These are phyloP conservation scores for Tolypocladium tundrense DNA, from an alignment of 2,329 filamentous ascomycete species.

Conservation along the genomic window DNA sequence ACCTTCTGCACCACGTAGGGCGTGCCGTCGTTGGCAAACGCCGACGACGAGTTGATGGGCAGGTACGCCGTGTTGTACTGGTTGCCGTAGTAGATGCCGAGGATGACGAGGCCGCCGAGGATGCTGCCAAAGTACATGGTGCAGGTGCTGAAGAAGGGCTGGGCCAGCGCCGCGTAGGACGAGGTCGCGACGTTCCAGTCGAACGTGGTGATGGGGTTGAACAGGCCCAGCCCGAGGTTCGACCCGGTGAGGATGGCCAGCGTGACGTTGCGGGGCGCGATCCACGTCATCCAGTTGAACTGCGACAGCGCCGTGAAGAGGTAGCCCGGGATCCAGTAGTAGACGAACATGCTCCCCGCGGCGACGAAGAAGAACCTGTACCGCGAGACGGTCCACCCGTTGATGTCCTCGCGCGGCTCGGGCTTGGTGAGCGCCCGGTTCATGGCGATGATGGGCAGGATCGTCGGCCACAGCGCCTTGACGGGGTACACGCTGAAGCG, in stretches of 20 bases:
- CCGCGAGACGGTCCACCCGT: constrained; percentile 30
- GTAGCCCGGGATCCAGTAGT: constrained; percentile 43
- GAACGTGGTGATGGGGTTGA: constrained; percentile 27
- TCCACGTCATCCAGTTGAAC: constrained; percentile 49
- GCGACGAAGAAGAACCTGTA: constrained; percentile 33
- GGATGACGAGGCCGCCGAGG: constrained; percentile 26
- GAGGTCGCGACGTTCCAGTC: constrained; percentile 29
- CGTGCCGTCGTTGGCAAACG: constrained; percentile 31
- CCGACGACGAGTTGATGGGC: constrained; percentile 32
- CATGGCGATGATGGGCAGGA: constrained; percentile 35
- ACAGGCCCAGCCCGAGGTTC: constrained; percentile 26
- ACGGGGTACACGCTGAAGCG: constrained; percentile 42
- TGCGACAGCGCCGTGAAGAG: constrained; percentile 34
- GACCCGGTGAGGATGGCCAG: constrained; percentile 30
- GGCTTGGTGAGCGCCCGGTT: constrained; percentile 30
- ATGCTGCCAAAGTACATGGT: constrained; percentile 25
- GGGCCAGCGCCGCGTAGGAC: constrained; percentile 25
- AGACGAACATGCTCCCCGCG: constrained; percentile 36
- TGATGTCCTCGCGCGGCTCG: constrained; percentile 13
- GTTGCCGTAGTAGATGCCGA: constrained; percentile 31
- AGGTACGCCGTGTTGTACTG: constrained; percentile 33
- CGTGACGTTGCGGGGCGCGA: constrained; percentile 31
- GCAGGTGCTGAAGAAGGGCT: constrained; percentile 27
- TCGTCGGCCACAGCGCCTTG: constrained; percentile 41
- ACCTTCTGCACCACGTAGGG: constrained; percentile 23